Percentiles rank a stretch among this genome's conserved stretches.
Evolutionary conservation across 2,329 filamentous ascomycete species (phyloP).

Genomic region (Fusarium sp.): DNA sequence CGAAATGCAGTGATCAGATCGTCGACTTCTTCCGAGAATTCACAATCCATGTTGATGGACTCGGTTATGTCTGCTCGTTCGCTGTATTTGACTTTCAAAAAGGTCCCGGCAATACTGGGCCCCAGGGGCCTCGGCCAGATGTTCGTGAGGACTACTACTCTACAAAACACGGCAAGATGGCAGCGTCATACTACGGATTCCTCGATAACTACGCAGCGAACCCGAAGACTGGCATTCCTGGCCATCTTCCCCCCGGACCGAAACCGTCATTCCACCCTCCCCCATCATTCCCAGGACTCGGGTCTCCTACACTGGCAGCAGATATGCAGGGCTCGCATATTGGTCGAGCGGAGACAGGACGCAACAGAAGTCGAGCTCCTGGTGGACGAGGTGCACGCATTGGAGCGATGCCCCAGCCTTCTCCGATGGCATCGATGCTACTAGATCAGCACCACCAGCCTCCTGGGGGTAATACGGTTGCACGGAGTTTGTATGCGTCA

Average conservation of each 20-base stretch:
- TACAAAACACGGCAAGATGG: slow-evolving; percentile 97
- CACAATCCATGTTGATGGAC: slow-evolving; percentile 93
- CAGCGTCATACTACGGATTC: slow-evolving; percentile 96
- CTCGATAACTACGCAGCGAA: slow-evolving; percentile 90
- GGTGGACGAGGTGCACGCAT: slow-evolving; percentile 46
- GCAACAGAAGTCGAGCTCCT: slow-evolving; percentile 56
- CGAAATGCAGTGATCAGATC: slow-evolving; percentile 89
- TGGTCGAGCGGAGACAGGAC: slow-evolving; percentile 59
- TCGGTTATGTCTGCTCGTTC: slow-evolving; percentile 97
- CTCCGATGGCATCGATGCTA: slow-evolving; percentile 78
- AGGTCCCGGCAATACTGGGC: slow-evolving; percentile 64
- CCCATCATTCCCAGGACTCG: slow-evolving; percentile 78
- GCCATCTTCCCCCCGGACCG: slow-evolving; percentile 67
- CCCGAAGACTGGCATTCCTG: slow-evolving; percentile 73
- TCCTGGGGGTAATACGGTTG: slow-evolving; percentile 59
- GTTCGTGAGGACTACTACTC: slow-evolving; percentile 92
- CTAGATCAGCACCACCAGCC: slow-evolving; percentile 83
- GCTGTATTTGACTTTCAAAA: slow-evolving; percentile 98
- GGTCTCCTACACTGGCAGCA: slow-evolving; percentile 68
- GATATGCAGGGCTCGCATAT: slow-evolving; percentile 65
- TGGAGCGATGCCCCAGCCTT: slow-evolving; percentile 63
- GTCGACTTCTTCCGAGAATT: slow-evolving; percentile 99
- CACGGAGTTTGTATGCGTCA: slow-evolving; percentile 60
- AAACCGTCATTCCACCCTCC: slow-evolving; percentile 76
- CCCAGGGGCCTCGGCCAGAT: slow-evolving; percentile 62